phyloP scores from a whole-genome alignment of 768 basidiomycete species.

The Lactarius quietus region DNA sequence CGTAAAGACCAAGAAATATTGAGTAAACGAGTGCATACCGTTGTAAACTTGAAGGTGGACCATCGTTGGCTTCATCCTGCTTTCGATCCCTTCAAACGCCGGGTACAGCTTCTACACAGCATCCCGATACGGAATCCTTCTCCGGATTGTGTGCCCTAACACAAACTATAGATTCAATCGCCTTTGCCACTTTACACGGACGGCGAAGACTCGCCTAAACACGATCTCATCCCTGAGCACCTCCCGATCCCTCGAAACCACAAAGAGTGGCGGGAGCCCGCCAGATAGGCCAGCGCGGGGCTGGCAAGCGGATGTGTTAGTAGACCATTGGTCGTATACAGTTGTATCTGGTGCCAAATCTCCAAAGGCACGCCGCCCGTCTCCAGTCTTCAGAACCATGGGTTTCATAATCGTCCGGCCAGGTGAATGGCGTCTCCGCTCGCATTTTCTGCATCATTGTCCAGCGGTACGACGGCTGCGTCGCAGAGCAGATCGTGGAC shows the following conservation, averaged over 20 bases:
- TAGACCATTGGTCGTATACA: conserved; percentile 80
- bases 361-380: conserved; percentile 49
- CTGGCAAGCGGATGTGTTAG: conserved; percentile 80
- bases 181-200: too few relatives aligned
- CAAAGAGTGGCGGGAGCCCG: conserved; percentile 79
- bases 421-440: not conserved
- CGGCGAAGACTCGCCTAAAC: conserved; percentile 49
- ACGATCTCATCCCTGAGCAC: conserved; percentile 90
- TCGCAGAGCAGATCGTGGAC: conserved; percentile 56
- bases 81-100: conserved; percentile 51
- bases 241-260: conserved; percentile 87
- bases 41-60: conserved; percentile 77
- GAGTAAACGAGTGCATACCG: not conserved
- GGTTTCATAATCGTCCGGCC: conserved; percentile 36
- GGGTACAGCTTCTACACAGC: conserved; percentile 53
- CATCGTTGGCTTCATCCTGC: conserved; percentile 54
- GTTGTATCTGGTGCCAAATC: conserved; percentile 71
- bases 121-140: conserved; percentile 51
- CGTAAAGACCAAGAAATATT: too few relatives aligned
- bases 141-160: conserved; percentile 80
- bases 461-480: conserved; percentile 34
- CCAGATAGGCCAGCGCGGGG: conserved; percentile 81
- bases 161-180: not conserved
- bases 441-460: not conserved
- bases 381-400: conserved; percentile 45